phyloP scores from a whole-genome alignment of 106 monocot genomes.

The Vanilla planifolia region DNA sequence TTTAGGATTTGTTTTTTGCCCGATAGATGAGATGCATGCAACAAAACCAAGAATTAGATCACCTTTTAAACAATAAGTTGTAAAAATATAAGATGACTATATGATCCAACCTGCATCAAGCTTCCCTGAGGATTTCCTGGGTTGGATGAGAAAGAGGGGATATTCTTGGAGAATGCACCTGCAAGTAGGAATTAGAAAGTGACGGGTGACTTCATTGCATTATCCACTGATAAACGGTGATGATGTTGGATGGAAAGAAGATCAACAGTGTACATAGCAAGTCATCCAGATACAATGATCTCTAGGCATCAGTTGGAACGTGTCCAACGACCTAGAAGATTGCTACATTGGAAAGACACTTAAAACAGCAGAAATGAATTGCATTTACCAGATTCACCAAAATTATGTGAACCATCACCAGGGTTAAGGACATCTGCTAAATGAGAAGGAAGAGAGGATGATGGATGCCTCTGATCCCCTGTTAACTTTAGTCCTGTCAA shows the following conservation, averaged over 20 bases:
- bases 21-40: neutral
- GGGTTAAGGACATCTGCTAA: conserved; percentile 59
- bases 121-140: conserved; percentile 39
- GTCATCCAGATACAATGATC: neutral
- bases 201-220: neutral
- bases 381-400: conserved; percentile 50
- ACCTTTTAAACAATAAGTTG: neutral
- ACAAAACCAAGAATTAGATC: neutral
- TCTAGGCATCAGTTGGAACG: neutral
- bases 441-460: conserved; percentile 82
- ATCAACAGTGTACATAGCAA: neutral
- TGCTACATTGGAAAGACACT: neutral
- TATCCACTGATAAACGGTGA: neutral
- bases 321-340: neutral
- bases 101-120: conserved; percentile 85
- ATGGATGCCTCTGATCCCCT: conserved; percentile 68
- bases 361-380: neutral
- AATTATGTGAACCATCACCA: conserved; percentile 55
- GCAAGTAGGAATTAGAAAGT: conserved; percentile 10
- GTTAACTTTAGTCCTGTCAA: conserved; percentile 60
- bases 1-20: too few relatives aligned
- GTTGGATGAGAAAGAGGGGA: conserved; percentile 42
- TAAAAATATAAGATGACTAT: too few relatives aligned
- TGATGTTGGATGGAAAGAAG: neutral
- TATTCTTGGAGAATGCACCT: conserved; percentile 57